Evolutionary conservation across 2,329 filamentous ascomycete species (phyloP).

Genomic region (Trichoderma afroharzianum): DNA sequence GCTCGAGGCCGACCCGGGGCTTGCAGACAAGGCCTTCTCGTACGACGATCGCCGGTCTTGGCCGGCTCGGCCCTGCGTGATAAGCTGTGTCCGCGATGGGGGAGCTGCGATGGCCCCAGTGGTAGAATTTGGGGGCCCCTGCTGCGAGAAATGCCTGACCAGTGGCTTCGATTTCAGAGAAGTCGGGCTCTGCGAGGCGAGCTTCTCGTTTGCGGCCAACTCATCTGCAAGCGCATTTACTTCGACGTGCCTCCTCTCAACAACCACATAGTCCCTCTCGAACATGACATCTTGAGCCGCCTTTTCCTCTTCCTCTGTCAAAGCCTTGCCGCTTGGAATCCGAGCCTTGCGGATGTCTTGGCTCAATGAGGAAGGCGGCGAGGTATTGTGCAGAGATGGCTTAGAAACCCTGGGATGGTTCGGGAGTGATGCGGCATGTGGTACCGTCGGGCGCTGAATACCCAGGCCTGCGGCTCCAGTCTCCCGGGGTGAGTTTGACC

Average conservation of each 20-base stretch:
- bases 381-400: conserved; percentile 25
- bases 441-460: conserved; percentile 45
- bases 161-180: conserved; percentile 60
- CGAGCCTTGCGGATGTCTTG: conserved; percentile 32
- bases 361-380: conserved; percentile 31
- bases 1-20: conserved; percentile 72
- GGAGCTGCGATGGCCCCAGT: conserved; percentile 67
- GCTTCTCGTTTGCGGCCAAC: conserved; percentile 75
- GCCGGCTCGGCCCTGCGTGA: conserved; percentile 64
- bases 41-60: conserved; percentile 78
- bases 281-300: conserved; percentile 85
- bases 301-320: conserved; percentile 63
- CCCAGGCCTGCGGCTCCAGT: conserved; percentile 49
- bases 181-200: conserved; percentile 44
- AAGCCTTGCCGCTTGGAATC: conserved; percentile 26
- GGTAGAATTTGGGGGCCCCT: conserved; percentile 64
- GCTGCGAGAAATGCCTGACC: conserved; percentile 72
- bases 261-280: conserved; percentile 90
- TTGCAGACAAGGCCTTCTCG: conserved; percentile 68
- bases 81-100: conserved; percentile 68
- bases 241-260: conserved; percentile 92
- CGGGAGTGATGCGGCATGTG: conserved; percentile 49
- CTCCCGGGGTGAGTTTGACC: conserved; percentile 45
- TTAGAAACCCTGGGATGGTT: conserved; percentile 35
- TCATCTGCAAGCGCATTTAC: conserved; percentile 97